Evolutionary conservation across 441 rosid species (phyloP), one percentile per base, ranked within the genome.

Genomic region (Gossypium davidsonii): DNA sequence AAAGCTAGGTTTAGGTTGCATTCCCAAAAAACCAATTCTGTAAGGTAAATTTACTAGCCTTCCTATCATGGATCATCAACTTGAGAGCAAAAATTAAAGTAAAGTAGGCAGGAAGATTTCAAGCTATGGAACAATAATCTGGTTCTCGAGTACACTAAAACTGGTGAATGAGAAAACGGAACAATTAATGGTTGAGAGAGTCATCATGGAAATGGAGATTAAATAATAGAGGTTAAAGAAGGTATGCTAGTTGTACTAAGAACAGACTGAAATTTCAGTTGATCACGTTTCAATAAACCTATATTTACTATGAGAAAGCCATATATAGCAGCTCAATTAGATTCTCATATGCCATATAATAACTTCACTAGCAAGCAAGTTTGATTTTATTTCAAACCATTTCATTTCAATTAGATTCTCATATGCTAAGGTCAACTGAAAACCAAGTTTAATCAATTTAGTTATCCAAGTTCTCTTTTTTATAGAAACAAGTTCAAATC

Each of bases 131-230:
- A 52, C 60, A 15, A 28, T 25, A 68, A 68, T 51, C 57, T 61
- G 39, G 55, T 34, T 39, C 51, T 63, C 2, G 10, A 37, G 51
- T 12, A 39, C n/a, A 23, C 15, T 17, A 11, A 39, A 63, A 63
- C 17, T 4, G 28, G 4, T 63, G 51, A 25, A 10, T 4, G 28
- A 15, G 9, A 39, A 63, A 39, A 18, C 20, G 3, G 15, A 10
- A 10, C 21, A 8, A 39, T 37, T 37, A 37, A 9, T 9, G 26
- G 49, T 7, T 37, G n/a, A 37, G 28, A 63, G 26, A 44, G 34
- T 8, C 55, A 65, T 66, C 70, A 23, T 23, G 7, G 57, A 49
- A 66, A 66, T 66, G 56, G 57, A 66, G 70, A 66, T 46, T 5
- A 20, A 66, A 49, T 21, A 66, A n/a, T 46, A 21, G 70, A 66